These are phyloP conservation scores for Nymphaea colorata DNA, from an alignment of 164 flowering plant species.

Conservation along the genomic window DNA sequence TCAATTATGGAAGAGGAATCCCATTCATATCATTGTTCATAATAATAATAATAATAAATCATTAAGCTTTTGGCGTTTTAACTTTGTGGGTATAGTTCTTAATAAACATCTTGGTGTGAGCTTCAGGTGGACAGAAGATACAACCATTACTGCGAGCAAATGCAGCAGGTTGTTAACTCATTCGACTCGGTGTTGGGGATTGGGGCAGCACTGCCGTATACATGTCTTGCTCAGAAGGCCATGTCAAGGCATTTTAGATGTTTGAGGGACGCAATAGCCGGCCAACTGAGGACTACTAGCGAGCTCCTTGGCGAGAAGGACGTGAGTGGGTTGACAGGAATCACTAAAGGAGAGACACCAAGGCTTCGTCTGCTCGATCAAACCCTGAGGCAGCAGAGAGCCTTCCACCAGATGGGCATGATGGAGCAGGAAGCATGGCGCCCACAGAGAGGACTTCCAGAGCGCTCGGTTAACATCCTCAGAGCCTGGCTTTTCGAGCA, in stretches of 20 bases:
- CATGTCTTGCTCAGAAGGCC: constrained; percentile 84
- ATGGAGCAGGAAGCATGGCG: constrained; percentile 99
- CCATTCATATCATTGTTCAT: too few species aligned
- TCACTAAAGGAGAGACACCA: constrained; percentile 96
- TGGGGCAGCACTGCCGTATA: constrained; percentile 88
- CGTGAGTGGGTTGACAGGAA: constrained; percentile 31
- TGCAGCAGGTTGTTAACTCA: constrained; percentile 95
- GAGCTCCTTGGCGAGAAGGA: constrained; percentile 90
- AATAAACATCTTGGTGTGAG: background rate
- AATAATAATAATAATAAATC: too few species aligned
- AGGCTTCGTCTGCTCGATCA: constrained; percentile 76
- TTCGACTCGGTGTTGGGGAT: constrained; percentile 89
- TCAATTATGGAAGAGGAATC: too few species aligned
- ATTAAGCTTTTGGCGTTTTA: too few species aligned
- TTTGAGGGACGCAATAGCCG: constrained; percentile 69
- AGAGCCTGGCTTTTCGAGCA: constrained; percentile 99
- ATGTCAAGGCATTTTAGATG: constrained; percentile 97
- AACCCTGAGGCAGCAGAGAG: constrained; percentile 80
- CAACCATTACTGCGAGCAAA: constrained; percentile 88
- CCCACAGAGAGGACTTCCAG: constrained; percentile 94
- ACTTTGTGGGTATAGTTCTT: too few species aligned
- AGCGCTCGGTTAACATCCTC: constrained; percentile 82
- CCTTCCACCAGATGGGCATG: constrained; percentile 88
- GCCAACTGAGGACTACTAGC: constrained; percentile 66
- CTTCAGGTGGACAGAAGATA: constrained; percentile 85